Conservation (phyloP, 495 filamentous ascomycete species). For the Xylaria telfairii region DNA sequence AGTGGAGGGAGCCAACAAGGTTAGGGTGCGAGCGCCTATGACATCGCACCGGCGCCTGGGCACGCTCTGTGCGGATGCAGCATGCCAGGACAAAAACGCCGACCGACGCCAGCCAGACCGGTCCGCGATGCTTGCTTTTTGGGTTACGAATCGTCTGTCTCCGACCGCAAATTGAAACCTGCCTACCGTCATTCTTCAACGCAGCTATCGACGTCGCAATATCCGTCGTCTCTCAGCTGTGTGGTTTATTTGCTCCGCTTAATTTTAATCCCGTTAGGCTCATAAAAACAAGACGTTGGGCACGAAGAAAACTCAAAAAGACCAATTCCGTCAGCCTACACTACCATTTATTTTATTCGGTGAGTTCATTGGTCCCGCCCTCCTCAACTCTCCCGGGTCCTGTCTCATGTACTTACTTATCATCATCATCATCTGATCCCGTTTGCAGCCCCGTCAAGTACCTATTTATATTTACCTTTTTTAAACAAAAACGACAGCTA, state of each 20-base stretch:
- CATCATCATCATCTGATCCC: background rate
- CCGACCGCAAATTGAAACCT: background rate
- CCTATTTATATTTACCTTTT: background rate
- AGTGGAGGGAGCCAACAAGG: conserved; percentile 24
- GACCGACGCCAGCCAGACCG: conserved; percentile 8
- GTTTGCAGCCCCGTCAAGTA: background rate
- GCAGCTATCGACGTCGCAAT: conserved; percentile 7
- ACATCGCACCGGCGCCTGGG: conserved; percentile 13
- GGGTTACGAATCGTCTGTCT: conserved; percentile 6
- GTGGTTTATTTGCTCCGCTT: conserved; percentile 22
- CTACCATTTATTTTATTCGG: background rate
- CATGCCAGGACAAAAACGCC: background rate
- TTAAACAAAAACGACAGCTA: background rate
- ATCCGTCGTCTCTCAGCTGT: conserved; percentile 1
- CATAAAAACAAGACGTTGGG: conserved; percentile 23
- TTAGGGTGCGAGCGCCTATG: conserved; percentile 13
- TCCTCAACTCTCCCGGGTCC: background rate
- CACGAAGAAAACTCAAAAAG: conserved; percentile 14
- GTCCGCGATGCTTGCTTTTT: conserved; percentile 9
- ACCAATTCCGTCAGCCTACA: background rate
- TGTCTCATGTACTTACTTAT: background rate
- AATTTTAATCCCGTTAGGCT: conserved; percentile 18
- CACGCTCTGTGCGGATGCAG: background rate
- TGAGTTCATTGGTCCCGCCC: conserved; percentile 10
- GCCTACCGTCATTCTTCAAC: background rate